A percentile compares a stretch with the other conserved stretches of the same genome.
Evolutionary conservation across 164 flowering plant species (phyloP).

Genomic region (Vitis labrusca): DNA sequence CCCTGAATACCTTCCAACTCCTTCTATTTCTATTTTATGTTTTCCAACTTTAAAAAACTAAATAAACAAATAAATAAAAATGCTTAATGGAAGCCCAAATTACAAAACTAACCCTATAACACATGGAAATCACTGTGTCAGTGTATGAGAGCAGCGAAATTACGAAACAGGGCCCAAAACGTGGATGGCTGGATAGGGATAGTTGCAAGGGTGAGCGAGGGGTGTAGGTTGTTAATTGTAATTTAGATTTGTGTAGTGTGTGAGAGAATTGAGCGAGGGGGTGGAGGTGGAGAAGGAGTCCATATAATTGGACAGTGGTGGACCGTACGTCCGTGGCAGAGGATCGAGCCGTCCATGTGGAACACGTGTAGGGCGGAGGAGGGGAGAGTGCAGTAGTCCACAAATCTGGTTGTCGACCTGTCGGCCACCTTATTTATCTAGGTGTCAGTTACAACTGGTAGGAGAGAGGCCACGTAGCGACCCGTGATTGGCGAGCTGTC

Average conservation of each 20-base stretch:
- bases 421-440: slow-evolving; percentile 28
- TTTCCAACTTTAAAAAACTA: no score
- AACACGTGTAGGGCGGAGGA: slow-evolving; percentile 19
- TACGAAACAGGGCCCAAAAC: no score
- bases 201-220: no score
- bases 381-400: slow-evolving; percentile 11
- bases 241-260: neutral
- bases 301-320: neutral
- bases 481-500: neutral
- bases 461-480: slow-evolving; percentile 19
- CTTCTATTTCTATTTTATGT: neutral
- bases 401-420: slow-evolving; percentile 30
- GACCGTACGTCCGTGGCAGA: slow-evolving; percentile 8
- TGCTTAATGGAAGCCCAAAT: neutral
- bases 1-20: slow-evolving; percentile 12
- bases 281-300: slow-evolving; percentile 4
- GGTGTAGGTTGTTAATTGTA: neutral
- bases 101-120: slow-evolving; percentile 13
- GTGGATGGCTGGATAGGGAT: neutral
- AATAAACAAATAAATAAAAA: neutral
- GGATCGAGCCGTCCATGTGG: neutral
- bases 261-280: neutral
- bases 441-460: slow-evolving; percentile 14
- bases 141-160: neutral
- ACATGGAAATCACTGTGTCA: slow-evolving; percentile 4